Conservation (phyloP, 331 rosid genomes). For the Telfairia occidentalis region DNA sequence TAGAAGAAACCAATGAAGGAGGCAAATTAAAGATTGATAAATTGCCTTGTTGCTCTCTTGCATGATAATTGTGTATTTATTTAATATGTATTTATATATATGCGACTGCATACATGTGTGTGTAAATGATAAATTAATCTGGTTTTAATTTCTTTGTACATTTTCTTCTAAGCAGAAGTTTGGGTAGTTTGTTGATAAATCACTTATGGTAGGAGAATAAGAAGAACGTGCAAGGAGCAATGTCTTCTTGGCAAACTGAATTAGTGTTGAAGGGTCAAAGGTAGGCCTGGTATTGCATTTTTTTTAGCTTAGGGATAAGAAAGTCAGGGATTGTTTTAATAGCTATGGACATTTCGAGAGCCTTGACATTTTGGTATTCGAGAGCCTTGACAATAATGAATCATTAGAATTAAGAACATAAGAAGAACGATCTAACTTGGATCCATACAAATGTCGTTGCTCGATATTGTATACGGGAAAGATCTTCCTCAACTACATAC, state of each 20-base stretch:
- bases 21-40: not conserved
- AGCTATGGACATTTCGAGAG: too few relatives aligned
- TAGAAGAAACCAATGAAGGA: not conserved
- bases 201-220: not conserved
- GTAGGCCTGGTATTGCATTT: not conserved
- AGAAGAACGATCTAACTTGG: not conserved
- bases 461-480: not conserved
- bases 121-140: not conserved
- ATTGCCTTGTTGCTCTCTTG: not conserved
- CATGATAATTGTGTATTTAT: not conserved
- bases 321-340: too few relatives aligned
- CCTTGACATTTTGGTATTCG: too few relatives aligned
- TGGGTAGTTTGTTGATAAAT: not conserved
- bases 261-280: not conserved
- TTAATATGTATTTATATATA: not conserved
- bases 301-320: too few relatives aligned
- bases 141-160: not conserved
- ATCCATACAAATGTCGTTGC: not conserved
- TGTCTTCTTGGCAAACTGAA: not conserved
- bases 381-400: too few relatives aligned
- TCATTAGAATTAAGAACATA: not conserved
- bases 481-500: not conserved
- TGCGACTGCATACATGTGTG: not conserved
- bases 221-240: not conserved
- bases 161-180: not conserved